Evolutionary conservation across 176 grass and related monocot species (phyloP).

Genomic region (Hordeum vulgare): DNA sequence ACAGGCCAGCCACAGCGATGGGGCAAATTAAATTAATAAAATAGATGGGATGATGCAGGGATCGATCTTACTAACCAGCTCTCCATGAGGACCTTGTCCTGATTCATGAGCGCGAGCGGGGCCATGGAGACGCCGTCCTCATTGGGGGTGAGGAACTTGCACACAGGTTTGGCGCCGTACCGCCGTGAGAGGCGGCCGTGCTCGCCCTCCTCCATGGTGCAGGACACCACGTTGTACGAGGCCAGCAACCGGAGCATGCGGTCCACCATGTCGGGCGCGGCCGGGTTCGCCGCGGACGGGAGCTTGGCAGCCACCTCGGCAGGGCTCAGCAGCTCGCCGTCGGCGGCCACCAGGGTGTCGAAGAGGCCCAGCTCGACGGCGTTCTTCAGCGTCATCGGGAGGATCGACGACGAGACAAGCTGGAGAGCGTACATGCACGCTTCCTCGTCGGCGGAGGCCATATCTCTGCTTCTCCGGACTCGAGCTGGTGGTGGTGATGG

Average conservation of each 20-base stretch:
- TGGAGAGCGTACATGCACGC: constrained; percentile 82
- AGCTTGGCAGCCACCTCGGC: constrained; percentile 51
- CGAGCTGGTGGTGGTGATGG: neutral
- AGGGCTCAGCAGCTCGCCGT: constrained; percentile 24
- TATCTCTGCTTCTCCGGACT: too few species aligned
- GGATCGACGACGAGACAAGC: constrained; percentile 75
- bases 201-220: constrained; percentile 31
- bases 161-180: constrained; percentile 47
- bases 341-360: constrained; percentile 33
- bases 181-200: constrained; percentile 31
- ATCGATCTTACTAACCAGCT: constrained; percentile 51
- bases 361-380: constrained; percentile 81
- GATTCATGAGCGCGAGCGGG: constrained; percentile 65
- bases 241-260: constrained; percentile 78
- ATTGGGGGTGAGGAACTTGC: constrained; percentile 83
- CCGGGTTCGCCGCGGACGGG: constrained; percentile 27
- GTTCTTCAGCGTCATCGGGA: constrained; percentile 95
- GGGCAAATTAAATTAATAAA: neutral
- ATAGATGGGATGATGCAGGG: neutral
- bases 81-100: constrained; percentile 95
- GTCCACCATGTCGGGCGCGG: constrained; percentile 72
- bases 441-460: constrained; percentile 53
- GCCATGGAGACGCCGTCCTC: constrained; percentile 91
- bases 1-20: neutral
- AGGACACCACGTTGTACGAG: constrained; percentile 55